A percentile compares a stretch with the other conserved stretches of the same genome.
Conservation (phyloP, 2,329 filamentous ascomycete genomes). For the Fusarium dlaminii region DNA sequence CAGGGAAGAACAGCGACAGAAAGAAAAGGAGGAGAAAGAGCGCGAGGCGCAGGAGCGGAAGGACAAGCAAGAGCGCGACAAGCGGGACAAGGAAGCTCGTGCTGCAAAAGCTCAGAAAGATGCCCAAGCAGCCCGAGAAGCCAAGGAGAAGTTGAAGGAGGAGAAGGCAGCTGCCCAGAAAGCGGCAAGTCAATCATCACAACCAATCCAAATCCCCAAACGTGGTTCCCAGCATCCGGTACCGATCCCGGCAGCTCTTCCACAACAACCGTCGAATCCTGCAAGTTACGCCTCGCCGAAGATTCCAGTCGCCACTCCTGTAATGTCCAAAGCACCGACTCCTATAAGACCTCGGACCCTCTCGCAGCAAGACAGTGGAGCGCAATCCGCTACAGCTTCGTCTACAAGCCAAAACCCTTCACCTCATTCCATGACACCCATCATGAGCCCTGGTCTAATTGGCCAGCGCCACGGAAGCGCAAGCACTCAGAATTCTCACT, state of each 20-base stretch:
- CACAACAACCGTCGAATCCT: conserved; percentile 67
- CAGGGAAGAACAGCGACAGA: conserved; percentile 83
- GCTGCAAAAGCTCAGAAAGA: conserved; percentile 70
- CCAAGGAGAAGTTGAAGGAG: conserved; percentile 74
- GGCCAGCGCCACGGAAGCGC: conserved; percentile 71
- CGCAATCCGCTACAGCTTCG: conserved; percentile 62
- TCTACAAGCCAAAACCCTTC: conserved; percentile 66
- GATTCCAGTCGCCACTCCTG: conserved; percentile 80
- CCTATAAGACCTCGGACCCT: conserved; percentile 79
- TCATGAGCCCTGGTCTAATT: conserved; percentile 71
- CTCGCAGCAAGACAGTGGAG: conserved; percentile 80
- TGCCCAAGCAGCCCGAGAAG: conserved; percentile 58
- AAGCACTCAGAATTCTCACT: conserved; percentile 48
- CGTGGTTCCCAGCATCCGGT: conserved; percentile 50
- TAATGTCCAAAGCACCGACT: conserved; percentile 82
- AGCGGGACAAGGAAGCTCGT: conserved; percentile 67
- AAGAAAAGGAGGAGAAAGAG: conserved; percentile 78
- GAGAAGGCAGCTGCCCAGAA: conserved; percentile 53
- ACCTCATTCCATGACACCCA: conserved; percentile 70
- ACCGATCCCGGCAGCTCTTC: conserved; percentile 60
- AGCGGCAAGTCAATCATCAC: conserved; percentile 52
- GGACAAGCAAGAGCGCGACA: conserved; percentile 70
- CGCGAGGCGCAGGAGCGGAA: conserved; percentile 73
- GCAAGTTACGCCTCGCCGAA: conserved; percentile 79
- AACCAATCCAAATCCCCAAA: conserved; percentile 51